These are phyloP conservation scores for Samsoniella hepiali DNA, from an alignment of 2,329 filamentous ascomycete genomes.

Conservation along the genomic window DNA sequence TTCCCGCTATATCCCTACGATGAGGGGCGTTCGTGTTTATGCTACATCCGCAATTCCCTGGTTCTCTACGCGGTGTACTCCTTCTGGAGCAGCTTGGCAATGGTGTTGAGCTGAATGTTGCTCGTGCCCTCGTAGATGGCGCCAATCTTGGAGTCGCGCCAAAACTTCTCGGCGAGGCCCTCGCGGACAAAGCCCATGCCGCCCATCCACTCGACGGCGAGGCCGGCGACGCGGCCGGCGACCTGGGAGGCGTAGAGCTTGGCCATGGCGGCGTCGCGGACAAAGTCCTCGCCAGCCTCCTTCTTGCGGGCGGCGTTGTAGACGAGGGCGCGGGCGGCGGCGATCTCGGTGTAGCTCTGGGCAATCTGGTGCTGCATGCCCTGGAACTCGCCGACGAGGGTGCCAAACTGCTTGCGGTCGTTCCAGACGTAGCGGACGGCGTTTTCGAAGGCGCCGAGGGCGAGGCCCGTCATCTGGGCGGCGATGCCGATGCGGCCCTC, in stretches of 20 bases:
- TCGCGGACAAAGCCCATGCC: conserved; percentile 98
- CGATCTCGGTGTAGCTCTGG: conserved; percentile 91
- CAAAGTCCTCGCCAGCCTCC: conserved; percentile 94
- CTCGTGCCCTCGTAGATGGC: conserved; percentile 94
- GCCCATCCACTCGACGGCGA: conserved; percentile 98
- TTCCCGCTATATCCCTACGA: not conserved
- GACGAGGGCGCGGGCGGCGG: conserved; percentile 84
- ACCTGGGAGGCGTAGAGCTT: conserved; percentile 95
- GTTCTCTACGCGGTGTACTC: conserved; percentile 48
- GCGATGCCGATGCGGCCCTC: conserved; percentile 97
- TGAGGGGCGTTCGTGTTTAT: too few species aligned
- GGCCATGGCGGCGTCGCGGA: conserved; percentile 95
- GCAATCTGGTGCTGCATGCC: conserved; percentile 99
- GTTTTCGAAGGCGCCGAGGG: conserved; percentile 92
- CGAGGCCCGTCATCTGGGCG: conserved; percentile 96
- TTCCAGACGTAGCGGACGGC: conserved; percentile 94
- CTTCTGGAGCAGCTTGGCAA: conserved; percentile 61
- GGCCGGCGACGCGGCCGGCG: conserved; percentile 77
- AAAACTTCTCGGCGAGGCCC: conserved; percentile 96
- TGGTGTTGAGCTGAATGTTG: conserved; percentile 64
- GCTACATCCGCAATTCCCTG: not conserved
- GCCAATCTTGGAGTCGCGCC: conserved; percentile 96
- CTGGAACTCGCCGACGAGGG: conserved; percentile 93
- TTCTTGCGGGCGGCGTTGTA: conserved; percentile 98
- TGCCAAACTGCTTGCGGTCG: conserved; percentile 94